Base-by-base conservation (phyloP, 441 rosid species). In the Aquilaria agallochum region DNA sequence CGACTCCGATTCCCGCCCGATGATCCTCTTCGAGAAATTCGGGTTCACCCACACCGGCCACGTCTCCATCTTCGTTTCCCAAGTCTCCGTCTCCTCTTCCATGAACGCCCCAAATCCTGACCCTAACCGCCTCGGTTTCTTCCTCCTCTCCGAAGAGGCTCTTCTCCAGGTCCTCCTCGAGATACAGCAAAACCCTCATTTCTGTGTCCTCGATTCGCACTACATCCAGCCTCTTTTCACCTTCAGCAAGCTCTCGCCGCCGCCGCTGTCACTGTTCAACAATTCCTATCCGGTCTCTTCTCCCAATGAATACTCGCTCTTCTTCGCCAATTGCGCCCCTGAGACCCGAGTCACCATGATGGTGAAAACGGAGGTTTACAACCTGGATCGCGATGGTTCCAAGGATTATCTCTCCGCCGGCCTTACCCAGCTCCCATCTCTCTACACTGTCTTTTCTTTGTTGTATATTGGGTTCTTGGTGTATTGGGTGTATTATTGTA, bases 21-120 rank as follows among this genome's bases (percentile, higher is more conserved):
- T 90, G 96, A 95, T 95, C 74, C 90, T 90, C 71, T 90, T 95
- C 74, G 98, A 92, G 72, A 95, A 86, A 56, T 95, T 95, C 82
- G 98, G 99, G 8, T 92, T 95, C 90, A 89, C 99, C 1, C 93
- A 66, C 69, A 74, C 80, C 32, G 99, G 99, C 57, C 88, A 79
- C 68, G 97, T 87, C 33, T 44, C 67, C 20, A 70, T 95, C 66
- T 53, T 83, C 9, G 83, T 92, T 64, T 75, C 88, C 65, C 72
- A 86, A 60, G 98, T 95, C 70, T 73, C 78, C 15, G 97, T 95
- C 12, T 56, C 80, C 30, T 72, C 91, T 69, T 71, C 76, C 9
- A 27, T 68, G 59, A 66, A 69, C 65, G 80, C 70, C 49, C 78
- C 81, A 36, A 77, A 79, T 52, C 85, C 89, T 2, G 76, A 74